Percentiles rank a stretch among this genome's conserved stretches.
phyloP scores from a whole-genome alignment of 306 rosid genomes.

The Coriaria nepalensis region DNA sequence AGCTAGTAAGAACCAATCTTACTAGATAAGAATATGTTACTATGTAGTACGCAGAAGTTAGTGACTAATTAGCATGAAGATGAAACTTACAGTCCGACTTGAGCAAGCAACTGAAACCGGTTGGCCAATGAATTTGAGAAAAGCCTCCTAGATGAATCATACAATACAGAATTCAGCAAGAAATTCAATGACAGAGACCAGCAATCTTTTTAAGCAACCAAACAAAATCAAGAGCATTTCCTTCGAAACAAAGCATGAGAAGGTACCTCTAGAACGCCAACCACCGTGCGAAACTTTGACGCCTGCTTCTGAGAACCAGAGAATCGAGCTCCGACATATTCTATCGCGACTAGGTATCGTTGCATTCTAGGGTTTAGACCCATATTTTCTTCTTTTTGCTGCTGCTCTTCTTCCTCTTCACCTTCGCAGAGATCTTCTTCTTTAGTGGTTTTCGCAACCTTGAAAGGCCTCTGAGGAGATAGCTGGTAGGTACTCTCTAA shows the following conservation, averaged over 20 bases:
- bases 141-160: slow-evolving; percentile 49
- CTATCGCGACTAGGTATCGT: slow-evolving; percentile 73
- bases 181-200: not conserved
- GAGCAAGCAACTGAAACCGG: slow-evolving; percentile 63
- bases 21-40: no score
- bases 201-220: slow-evolving; percentile 1
- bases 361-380: slow-evolving; percentile 34
- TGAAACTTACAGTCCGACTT: slow-evolving; percentile 73
- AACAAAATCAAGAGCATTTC: not conserved
- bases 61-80: not conserved
- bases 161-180: slow-evolving; percentile 5
- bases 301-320: slow-evolving; percentile 78
- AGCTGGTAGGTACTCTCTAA: slow-evolving; percentile 20
- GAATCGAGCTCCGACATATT: slow-evolving; percentile 79
- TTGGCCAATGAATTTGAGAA: slow-evolving; percentile 69
- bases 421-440: slow-evolving; percentile 11
- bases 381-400: slow-evolving; percentile 22
- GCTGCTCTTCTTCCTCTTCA: slow-evolving; percentile 10
- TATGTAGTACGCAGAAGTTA: not conserved
- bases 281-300: slow-evolving; percentile 55
- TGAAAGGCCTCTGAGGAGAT: slow-evolving; percentile 31
- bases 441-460: slow-evolving; percentile 32
- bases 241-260: not conserved
- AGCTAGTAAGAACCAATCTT: no score
- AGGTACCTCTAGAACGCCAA: slow-evolving; percentile 70